These are phyloP conservation scores for Protea cynaroides DNA, from an alignment of 164 flowering plant genomes.

Conservation along the genomic window DNA sequence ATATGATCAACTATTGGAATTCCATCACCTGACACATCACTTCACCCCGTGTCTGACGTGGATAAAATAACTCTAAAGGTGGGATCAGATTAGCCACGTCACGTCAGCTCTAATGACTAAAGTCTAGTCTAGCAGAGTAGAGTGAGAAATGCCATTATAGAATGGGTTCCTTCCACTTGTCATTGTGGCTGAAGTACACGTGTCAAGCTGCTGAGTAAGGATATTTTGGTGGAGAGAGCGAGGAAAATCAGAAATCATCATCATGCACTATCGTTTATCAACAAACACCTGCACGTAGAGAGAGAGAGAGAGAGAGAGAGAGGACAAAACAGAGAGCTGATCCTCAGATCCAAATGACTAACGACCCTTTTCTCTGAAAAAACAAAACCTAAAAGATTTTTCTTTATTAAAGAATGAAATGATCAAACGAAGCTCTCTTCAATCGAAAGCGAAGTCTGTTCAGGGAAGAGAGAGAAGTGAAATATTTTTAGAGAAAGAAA, in stretches of 20 bases:
- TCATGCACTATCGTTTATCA: constrained; percentile 3
- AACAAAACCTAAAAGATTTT: no score
- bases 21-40: no score
- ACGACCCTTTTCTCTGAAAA: no score
- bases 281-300: neutral
- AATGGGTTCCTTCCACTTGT: constrained; percentile 4
- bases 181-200: constrained; percentile 4
- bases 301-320: neutral
- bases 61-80: no score
- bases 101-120: no score
- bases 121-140: no score
- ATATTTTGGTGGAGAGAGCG: constrained; percentile 9
- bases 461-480: neutral
- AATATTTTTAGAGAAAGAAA: neutral
- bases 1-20: no score
- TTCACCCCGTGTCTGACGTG: no score
- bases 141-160: constrained; percentile 4
- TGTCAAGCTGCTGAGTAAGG: neutral
- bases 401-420: neutral
- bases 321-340: neutral
- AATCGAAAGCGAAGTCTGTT: constrained; percentile 21
- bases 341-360: neutral
- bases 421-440: neutral
- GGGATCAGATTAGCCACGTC: no score
- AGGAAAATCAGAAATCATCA: constrained; percentile 10